These are phyloP conservation scores for Amanita rubescens DNA, from an alignment of 768 basidiomycete genomes.

Conservation along the genomic window DNA sequence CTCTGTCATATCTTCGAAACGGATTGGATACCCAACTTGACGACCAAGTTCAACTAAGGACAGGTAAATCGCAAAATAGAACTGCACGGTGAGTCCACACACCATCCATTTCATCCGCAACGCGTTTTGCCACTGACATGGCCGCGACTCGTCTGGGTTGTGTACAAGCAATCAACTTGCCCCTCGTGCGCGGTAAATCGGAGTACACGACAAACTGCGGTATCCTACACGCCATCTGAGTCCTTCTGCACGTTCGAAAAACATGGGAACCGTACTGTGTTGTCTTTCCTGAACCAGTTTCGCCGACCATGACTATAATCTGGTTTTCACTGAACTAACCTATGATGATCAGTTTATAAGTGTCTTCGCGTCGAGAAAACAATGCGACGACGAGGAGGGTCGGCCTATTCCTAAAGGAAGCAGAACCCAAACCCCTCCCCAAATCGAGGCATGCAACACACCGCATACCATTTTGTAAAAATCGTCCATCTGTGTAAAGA, in stretches of 20 bases:
- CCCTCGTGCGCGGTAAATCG: conserved; percentile 83
- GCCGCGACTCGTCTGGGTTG: conserved; percentile 91
- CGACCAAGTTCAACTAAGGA: conserved; percentile 70
- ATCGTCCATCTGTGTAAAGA: conserved; percentile 87
- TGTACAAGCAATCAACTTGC: conserved; percentile 90
- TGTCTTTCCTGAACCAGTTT: conserved; percentile 93
- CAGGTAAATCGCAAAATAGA: not conserved
- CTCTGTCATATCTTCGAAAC: conserved; percentile 67
- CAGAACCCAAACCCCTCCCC: conserved; percentile 28
- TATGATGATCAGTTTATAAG: not conserved
- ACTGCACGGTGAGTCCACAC: conserved; percentile 19
- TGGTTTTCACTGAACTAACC: conserved; percentile 68
- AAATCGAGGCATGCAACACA: conserved; percentile 16
- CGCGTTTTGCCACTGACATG: conserved; percentile 85
- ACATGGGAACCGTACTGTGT: conserved; percentile 61
- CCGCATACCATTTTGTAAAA: conserved; percentile 72
- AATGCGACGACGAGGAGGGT: conserved; percentile 26
- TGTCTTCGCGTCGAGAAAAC: conserved; percentile 6
- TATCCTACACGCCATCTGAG: conserved; percentile 60
- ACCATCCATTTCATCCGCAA: conserved; percentile 97
- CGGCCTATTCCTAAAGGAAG: conserved; percentile 22
- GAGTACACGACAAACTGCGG: conserved; percentile 95
- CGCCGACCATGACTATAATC: conserved; percentile 86
- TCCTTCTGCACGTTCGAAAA: too few species aligned
- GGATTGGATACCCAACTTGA: conserved; percentile 85